Percentiles rank a stretch among this genome's conserved stretches.
These are phyloP conservation scores for Metrosideros polymorpha DNA, from an alignment of 441 rosid species.

Conservation along the genomic window DNA sequence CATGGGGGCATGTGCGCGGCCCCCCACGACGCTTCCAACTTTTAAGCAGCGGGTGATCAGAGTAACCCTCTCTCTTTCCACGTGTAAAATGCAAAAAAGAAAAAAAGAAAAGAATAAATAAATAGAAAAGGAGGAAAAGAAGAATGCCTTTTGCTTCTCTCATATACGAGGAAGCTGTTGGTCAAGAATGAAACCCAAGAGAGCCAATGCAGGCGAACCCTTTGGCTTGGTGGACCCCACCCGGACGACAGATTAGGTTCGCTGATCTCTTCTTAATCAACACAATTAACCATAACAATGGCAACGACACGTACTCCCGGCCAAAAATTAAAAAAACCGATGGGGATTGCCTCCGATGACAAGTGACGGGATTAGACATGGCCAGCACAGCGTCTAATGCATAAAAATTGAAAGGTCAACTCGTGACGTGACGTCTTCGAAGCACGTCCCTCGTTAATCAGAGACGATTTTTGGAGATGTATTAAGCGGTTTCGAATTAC, in stretches of 20 bases:
- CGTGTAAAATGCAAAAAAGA: background rate
- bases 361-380: too few relatives aligned
- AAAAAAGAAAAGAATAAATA: accelerated
- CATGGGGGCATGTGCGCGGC: background rate
- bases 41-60: background rate
- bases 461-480: background rate
- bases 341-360: too few relatives aligned
- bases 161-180: conserved; percentile 16
- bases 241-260: background rate
- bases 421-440: background rate
- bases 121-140: background rate
- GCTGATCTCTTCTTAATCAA: background rate
- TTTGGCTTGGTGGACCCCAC: background rate
- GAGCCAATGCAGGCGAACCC: background rate
- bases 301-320: too few relatives aligned
- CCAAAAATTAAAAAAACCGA: too few relatives aligned
- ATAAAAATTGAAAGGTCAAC: too few relatives aligned
- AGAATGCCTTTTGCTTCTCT: conserved; percentile 1
- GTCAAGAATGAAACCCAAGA: conserved; percentile 15
- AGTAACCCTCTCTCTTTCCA: background rate
- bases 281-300: background rate
- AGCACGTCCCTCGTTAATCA: background rate
- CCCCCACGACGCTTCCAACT: background rate
- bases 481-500: background rate
- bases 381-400: too few relatives aligned